Evolutionary conservation across 2,329 filamentous ascomycete species (phyloP).

Genomic region (Trichocomaceae sp.): DNA sequence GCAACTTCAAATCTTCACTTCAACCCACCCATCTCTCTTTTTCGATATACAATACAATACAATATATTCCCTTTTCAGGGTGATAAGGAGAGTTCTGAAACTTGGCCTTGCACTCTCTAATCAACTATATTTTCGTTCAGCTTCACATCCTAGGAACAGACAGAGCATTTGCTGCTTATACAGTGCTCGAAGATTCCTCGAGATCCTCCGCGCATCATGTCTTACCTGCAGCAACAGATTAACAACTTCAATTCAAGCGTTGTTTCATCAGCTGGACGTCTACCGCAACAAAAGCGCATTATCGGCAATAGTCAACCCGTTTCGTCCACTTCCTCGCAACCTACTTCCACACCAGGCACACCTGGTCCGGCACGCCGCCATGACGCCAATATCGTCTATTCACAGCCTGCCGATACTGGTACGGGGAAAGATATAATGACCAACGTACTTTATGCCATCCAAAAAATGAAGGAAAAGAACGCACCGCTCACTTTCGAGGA

Average conservation of each 20-base stretch:
- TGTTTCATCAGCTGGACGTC: constrained; percentile 57
- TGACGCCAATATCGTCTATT: constrained; percentile 55
- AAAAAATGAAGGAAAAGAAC: constrained; percentile 68
- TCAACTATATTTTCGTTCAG: not conserved
- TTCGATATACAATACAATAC: not conserved
- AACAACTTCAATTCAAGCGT: constrained; percentile 57
- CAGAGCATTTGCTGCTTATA: not conserved
- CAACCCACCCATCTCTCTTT: not conserved
- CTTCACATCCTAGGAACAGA: constrained; percentile 5
- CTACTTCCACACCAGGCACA: constrained; percentile 29
- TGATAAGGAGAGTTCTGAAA: not conserved
- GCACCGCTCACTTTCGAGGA: constrained; percentile 64
- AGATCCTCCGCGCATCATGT: constrained; percentile 43
- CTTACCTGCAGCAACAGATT: constrained; percentile 60
- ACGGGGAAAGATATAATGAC: constrained; percentile 77
- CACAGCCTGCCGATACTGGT: constrained; percentile 68
- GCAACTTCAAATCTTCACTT: not conserved
- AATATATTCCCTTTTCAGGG: not conserved
- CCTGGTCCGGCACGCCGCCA: constrained; percentile 50
- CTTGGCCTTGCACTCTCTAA: not conserved
- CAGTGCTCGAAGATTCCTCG: not conserved
- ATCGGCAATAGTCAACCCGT: constrained; percentile 35
- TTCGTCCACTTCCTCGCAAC: constrained; percentile 56
- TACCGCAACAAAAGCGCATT: constrained; percentile 49
- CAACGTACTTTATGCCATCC: constrained; percentile 78